Evolutionary conservation across 352 stramenopile species (phyloP), one percentile per base, ranked within the genome.

Genomic region (Globisporangium uncinulatum): DNA sequence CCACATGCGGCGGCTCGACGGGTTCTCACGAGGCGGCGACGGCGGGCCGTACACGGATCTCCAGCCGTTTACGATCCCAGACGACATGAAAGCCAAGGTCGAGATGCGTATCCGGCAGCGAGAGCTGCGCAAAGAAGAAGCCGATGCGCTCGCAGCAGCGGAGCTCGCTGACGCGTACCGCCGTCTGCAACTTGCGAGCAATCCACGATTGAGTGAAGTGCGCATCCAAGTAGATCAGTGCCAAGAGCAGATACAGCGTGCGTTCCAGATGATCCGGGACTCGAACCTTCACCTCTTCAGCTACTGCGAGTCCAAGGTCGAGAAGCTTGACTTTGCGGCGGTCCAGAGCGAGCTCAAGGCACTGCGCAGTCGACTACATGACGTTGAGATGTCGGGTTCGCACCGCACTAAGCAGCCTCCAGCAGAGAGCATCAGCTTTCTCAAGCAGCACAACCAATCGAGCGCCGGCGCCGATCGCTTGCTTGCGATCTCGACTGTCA

Each of bases 11-110:
- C 72, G 69, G 15, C 61, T 56, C 19, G 66, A 70, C 15, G 51
- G 51, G 3, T 51, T 47, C 17, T 37, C 29, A 1, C 52, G 48
- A 17, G 50, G 47, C 21, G 64, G 66, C 10, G 63, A 65, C 11
- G 66, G 59, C 1, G 72, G 71, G 1, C 66, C 76, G 11, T 87
- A 78, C 55, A 93, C 83, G 1, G 79, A 91, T 46, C 61, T 93
- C 17, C 61, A 82, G 34, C 74, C 79, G 1, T 91, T 90, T 56
- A 86, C 74, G 14, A 89, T 93, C 39, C 83, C 83, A 0, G 76
- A 89, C 9, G 83, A 93, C 41, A 93, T 93, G 83, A 81, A 82
- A 49, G 65, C 67, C 0, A 90, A 89, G 44, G 83, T 93, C 13
- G 83, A 93, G 51, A 61, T 61, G 32, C 75, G 79, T 41, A 89